Evolutionary conservation across 2,329 filamentous ascomycete species (phyloP).

Genomic region (Aspergillus melleus): DNA sequence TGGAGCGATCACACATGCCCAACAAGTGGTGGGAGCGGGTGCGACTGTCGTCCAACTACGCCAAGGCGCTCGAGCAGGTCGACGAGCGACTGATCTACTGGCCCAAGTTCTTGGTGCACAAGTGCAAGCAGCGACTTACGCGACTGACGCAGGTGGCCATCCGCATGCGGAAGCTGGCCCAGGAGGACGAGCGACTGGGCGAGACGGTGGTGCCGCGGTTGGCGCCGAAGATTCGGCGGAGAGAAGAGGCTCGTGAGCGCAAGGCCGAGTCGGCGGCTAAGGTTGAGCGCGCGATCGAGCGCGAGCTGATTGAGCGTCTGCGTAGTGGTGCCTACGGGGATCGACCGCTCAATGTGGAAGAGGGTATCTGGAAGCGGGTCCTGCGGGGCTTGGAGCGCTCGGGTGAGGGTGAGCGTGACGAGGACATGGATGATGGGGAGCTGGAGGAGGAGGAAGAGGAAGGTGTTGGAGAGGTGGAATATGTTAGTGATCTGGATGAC

Average conservation of each 20-base stretch:
- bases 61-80: slow-evolving; percentile 82
- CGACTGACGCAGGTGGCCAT: slow-evolving; percentile 90
- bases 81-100: slow-evolving; percentile 88
- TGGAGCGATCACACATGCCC: slow-evolving; percentile 84
- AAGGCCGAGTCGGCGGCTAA: slow-evolving; percentile 83
- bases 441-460: slow-evolving; percentile 73
- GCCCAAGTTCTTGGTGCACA: slow-evolving; percentile 89
- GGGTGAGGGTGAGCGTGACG: slow-evolving; percentile 77
- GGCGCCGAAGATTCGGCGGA: slow-evolving; percentile 81
- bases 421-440: slow-evolving; percentile 85
- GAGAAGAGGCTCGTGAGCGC: slow-evolving; percentile 73
- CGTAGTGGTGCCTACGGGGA: slow-evolving; percentile 93
- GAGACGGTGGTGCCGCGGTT: slow-evolving; percentile 86
- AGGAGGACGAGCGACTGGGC: slow-evolving; percentile 84
- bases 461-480: slow-evolving; percentile 78
- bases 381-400: slow-evolving; percentile 84
- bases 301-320: slow-evolving; percentile 87
- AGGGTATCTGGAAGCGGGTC: slow-evolving; percentile 96
- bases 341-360: slow-evolving; percentile 90
- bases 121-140: slow-evolving; percentile 94
- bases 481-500: slow-evolving; percentile 87
- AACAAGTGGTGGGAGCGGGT: slow-evolving; percentile 94
- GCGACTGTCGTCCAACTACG: slow-evolving; percentile 86
- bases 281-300: slow-evolving; percentile 92
- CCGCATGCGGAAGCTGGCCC: slow-evolving; percentile 71